Evolutionary conservation across 2,329 filamentous ascomycete genomes (phyloP).

Genomic region (Pseudopithomyces maydicus): DNA sequence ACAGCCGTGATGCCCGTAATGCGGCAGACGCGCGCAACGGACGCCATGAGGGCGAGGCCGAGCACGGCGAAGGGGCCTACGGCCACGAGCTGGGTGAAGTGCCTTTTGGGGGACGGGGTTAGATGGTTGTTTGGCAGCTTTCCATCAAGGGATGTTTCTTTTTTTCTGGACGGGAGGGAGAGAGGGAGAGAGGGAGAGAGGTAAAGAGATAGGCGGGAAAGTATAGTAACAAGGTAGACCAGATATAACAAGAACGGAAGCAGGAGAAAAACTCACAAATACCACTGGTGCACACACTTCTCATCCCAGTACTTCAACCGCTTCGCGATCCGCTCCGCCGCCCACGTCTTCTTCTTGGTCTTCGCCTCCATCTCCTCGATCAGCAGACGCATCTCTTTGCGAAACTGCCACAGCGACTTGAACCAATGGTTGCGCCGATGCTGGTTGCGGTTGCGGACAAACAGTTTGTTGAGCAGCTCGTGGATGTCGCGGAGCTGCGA

Average conservation of each 20-base stretch:
- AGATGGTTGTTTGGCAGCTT: too few relatives aligned
- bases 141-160: too few relatives aligned
- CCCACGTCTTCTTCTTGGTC: conserved; percentile 20
- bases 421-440: conserved; percentile 85
- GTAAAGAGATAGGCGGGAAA: too few relatives aligned
- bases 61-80: conserved; percentile 53
- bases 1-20: conserved; percentile 48
- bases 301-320: conserved; percentile 48
- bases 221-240: too few relatives aligned
- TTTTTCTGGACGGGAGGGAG: too few relatives aligned
- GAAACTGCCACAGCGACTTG: conserved; percentile 72
- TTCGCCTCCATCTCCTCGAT: conserved; percentile 34
- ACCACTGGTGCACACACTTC: conserved; percentile 41
- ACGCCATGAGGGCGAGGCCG: conserved; percentile 51
- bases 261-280: conserved; percentile 32
- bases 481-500: conserved; percentile 45
- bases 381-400: conserved; percentile 67
- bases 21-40: conserved; percentile 47
- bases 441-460: conserved; percentile 89
- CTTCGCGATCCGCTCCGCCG: conserved; percentile 29
- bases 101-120: conserved; percentile 23
- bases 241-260: too few relatives aligned
- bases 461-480: conserved; percentile 71
- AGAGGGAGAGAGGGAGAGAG: too few relatives aligned
- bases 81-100: conserved; percentile 53